Evolutionary conservation across 202 grass and related monocot species (phyloP), one percentile per base, ranked within the genome.

Genomic region (Brachypodium distachyon): DNA sequence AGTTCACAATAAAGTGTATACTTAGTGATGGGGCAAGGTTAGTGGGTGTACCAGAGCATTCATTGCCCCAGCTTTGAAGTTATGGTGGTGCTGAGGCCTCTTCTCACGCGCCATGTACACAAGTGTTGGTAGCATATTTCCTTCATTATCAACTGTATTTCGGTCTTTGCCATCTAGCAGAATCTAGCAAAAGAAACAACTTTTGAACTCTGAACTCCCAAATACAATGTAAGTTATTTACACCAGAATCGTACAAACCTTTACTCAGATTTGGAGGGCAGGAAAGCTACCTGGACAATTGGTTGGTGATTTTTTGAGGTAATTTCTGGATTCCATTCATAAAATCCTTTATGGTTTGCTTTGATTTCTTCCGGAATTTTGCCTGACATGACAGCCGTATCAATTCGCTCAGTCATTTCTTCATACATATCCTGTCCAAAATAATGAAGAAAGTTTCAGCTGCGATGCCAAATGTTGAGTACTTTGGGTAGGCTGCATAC

Each of bases 1-100:
- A 54, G 1, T 61, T 46, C 22, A 62, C 37, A 22, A 41, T 46
- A 46, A 22, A 8, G 77, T 54, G 0, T 32, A 39, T 66, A 31
- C 46, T 69, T 75, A 32, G 42, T 27, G 37, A 68, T 31, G 65
- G 25, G 41, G 9, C 26, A 31, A 68, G 37, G 14, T 52, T 22
- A 26, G 9, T 29, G 41, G 57, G 27, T 22, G 46, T 23, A 95
- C 92, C 86, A 91, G 32, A 55, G 92, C 47, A 17, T 95, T 95
- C 83, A 95, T 89, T 59, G 86, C 88, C 37, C 92, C 88, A 65
- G 92, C 88, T 82, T 94, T 94, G 76, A 91, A 94, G 72, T 91
- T 88, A 29, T 94, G 92, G 68, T 87, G 92, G 46, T 86, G 39
- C 1, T 84, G 67, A 38, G 85, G 86, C 42, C 80, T 88, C 88